phyloP scores from a whole-genome alignment of 1,284 basidiomycete genomes.

The Xanthoconium separans region DNA sequence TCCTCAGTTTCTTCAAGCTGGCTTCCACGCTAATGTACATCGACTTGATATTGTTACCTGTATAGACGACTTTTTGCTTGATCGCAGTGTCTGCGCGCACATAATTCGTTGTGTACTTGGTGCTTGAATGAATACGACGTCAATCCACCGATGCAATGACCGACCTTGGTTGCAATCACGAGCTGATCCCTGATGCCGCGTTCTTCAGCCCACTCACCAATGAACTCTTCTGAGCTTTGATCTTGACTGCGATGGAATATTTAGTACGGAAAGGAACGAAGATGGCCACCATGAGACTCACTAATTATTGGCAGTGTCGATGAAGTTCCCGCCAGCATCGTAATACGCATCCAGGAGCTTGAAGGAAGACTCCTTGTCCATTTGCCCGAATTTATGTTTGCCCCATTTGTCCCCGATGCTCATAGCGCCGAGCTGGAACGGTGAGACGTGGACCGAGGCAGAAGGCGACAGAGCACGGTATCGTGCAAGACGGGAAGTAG shows the following conservation, averaged over 20 bases:
- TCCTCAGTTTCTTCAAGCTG: neutral
- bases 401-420: constrained; percentile 51
- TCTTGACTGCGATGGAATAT: constrained; percentile 32
- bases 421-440: constrained; percentile 56
- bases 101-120: constrained; percentile 34
- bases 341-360: constrained; percentile 41
- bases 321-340: constrained; percentile 40
- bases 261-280: neutral
- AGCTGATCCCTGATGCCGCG: constrained; percentile 45
- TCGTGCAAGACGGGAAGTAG: constrained; percentile 37
- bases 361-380: constrained; percentile 40
- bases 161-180: constrained; percentile 46
- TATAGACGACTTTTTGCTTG: constrained; percentile 30
- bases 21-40: constrained; percentile 25
- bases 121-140: neutral
- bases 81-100: constrained; percentile 20
- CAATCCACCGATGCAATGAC: neutral
- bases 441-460: constrained; percentile 51
- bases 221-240: constrained; percentile 40
- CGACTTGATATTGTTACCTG: constrained; percentile 37
- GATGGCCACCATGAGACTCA: constrained; percentile 1
- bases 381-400: constrained; percentile 31
- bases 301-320: constrained; percentile 40
- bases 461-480: constrained; percentile 44
- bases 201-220: constrained; percentile 47